These are phyloP conservation scores for Chamaenerion angustifolium DNA, from an alignment of 345 rosid species.

Conservation along the genomic window DNA sequence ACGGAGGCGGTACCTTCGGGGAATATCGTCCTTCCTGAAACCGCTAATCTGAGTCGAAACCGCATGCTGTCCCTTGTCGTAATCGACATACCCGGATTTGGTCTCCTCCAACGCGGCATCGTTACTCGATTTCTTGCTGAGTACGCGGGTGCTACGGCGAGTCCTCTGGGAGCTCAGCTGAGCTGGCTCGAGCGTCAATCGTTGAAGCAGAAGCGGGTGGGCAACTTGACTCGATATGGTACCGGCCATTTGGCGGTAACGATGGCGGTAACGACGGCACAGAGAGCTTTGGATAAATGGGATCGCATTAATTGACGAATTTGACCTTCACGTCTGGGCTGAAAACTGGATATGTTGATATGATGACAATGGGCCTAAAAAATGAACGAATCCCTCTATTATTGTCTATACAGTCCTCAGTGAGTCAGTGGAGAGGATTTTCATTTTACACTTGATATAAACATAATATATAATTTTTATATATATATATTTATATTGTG, in stretches of 20 bases:
- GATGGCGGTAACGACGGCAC: background rate
- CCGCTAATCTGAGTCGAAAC: slow-evolving; percentile 53
- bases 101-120: slow-evolving; percentile 33
- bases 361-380: too few species aligned
- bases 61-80: slow-evolving; percentile 56
- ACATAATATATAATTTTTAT: too few species aligned
- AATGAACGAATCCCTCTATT: too few species aligned
- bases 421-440: too few species aligned
- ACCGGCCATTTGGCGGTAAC: slow-evolving; percentile 3
- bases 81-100: slow-evolving; percentile 53
- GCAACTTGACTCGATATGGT: slow-evolving; percentile 1
- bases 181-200: background rate
- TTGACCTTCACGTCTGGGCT: too few species aligned
- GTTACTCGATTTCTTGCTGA: slow-evolving; percentile 21
- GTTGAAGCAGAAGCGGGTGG: slow-evolving; percentile 3
- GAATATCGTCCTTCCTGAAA: slow-evolving; percentile 44
- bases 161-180: slow-evolving; percentile 4
- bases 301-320: too few species aligned
- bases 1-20: slow-evolving; percentile 42
- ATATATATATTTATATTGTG: too few species aligned
- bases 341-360: too few species aligned
- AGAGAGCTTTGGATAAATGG: too few species aligned
- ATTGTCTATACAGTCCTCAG: too few species aligned
- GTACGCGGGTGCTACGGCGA: slow-evolving; percentile 5
- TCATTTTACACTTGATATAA: too few species aligned